Percentiles rank a stretch among this genome's conserved stretches.
phyloP scores from a whole-genome alignment of 176 grass and related monocot genomes.

The Aechmea fasciata region DNA sequence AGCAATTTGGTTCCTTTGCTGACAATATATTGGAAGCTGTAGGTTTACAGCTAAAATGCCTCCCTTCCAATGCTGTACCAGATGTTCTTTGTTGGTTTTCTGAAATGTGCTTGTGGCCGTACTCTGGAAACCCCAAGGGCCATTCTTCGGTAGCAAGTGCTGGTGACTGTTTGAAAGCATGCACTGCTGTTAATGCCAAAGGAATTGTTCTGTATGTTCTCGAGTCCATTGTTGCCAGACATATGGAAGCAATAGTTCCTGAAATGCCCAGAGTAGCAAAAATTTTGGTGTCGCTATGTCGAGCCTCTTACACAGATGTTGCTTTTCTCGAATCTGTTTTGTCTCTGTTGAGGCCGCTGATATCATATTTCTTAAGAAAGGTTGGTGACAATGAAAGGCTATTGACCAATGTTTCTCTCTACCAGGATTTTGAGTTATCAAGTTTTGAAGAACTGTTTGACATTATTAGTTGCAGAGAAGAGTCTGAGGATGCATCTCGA shows the following conservation, averaged over 20 bases:
- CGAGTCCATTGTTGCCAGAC: conserved; percentile 61
- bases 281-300: conserved; percentile 76
- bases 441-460: conserved; percentile 92
- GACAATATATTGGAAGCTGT: conserved; percentile 88
- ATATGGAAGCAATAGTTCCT: conserved; percentile 67
- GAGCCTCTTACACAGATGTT: conserved; percentile 86
- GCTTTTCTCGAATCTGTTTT: conserved; percentile 77
- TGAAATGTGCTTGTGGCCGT: conserved; percentile 93
- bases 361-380: conserved; percentile 62
- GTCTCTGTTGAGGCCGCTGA: conserved; percentile 58
- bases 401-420: conserved; percentile 27
- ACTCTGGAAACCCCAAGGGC: conserved; percentile 51
- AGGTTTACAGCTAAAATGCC: conserved; percentile 71
- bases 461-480: conserved; percentile 38
- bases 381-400: conserved; percentile 42
- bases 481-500: conserved; percentile 25
- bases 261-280: conserved; percentile 84
- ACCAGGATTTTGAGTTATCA: conserved; percentile 63
- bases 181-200: conserved; percentile 68
- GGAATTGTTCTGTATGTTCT: conserved; percentile 83
- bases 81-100: conserved; percentile 95
- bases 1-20: conserved; percentile 50
- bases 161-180: conserved; percentile 54
- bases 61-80: conserved; percentile 58
- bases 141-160: conserved; percentile 35